Base-by-base conservation (phyloP, 1,284 basidiomycete species). In the Meripilus lineatus region DNA sequence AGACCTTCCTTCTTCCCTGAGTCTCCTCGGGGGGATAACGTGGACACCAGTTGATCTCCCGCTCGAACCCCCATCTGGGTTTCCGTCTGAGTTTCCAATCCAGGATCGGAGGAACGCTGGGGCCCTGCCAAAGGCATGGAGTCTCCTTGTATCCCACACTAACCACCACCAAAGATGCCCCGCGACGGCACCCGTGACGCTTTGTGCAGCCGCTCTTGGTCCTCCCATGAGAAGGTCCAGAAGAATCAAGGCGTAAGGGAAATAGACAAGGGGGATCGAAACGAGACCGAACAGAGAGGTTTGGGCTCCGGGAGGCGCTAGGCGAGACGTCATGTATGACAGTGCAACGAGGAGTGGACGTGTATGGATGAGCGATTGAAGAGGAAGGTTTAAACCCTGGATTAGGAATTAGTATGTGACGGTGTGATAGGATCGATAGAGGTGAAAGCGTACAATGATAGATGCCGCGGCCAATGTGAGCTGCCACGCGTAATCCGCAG, bases 91-190 rank as follows among this genome's bases (percentile, higher is more conserved):
- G 32, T 65, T 60, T 25, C 65, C 65, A 26, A 73, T 59, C 33
- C 59, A 49, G 26, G 50, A 48, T 36, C 50, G 60, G 46, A 74
- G 39, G 67, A 69, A 72, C 15, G 50, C 51, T 10, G 71, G 71
- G 33, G 71, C 72, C 21, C 45, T 50, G 20, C 56, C 71, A 22
- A 51, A 56, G 28, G 44, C 22, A 6, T 49, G 37, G 8, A 62
- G 39, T 13, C 49, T 47, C 1, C 58, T 46, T 7, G 50, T 52
- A 17, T 62, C 75, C 72, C 76, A 81, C 11, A 84, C 68, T 30
- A 72, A 63, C 78, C 81, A 84, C 79, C 82, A 88, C 86, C 87
- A 92, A 3, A 77, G 61, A 57, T 93, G 88, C 0, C 87, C 90
- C 1, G 83, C 74, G 32, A 89, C 69, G 17, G 86, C 72, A 1